Evolutionary conservation across 2,329 filamentous ascomycete genomes (phyloP).

Genomic region (Arachnopeziza araneosa): DNA sequence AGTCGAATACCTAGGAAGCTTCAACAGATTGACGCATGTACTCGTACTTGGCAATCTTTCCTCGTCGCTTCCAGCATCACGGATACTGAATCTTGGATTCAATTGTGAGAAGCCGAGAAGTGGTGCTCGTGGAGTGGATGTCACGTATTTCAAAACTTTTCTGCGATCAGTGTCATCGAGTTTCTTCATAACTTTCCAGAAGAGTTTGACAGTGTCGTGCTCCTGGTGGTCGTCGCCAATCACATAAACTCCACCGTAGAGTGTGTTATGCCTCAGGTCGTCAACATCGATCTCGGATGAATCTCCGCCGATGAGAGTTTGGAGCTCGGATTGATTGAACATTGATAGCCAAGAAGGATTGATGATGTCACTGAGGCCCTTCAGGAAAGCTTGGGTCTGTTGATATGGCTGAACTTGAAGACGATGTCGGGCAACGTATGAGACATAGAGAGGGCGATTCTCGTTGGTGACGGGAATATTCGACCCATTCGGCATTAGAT

Average conservation of each 20-base stretch:
- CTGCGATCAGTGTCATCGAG: slow-evolving; percentile 73
- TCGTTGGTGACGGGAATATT: slow-evolving; percentile 80
- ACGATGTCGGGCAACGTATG: slow-evolving; percentile 81
- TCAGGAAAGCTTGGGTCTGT: slow-evolving; percentile 86
- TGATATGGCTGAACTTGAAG: slow-evolving; percentile 71
- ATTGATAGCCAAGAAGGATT: slow-evolving; percentile 91
- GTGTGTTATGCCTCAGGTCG: slow-evolving; percentile 77
- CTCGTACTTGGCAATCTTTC: slow-evolving; percentile 83
- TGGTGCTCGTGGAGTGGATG: slow-evolving; percentile 84
- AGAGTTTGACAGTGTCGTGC: slow-evolving; percentile 77
- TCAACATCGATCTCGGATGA: slow-evolving; percentile 79
- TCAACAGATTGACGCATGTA: slow-evolving; percentile 92
- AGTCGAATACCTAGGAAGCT: slow-evolving; percentile 75
- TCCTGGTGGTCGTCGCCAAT: slow-evolving; percentile 86
- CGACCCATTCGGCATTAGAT: slow-evolving; percentile 72
- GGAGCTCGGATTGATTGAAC: slow-evolving; percentile 96
- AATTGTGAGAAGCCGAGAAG: slow-evolving; percentile 83
- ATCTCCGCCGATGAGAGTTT: slow-evolving; percentile 87
- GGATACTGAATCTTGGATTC: slow-evolving; percentile 80
- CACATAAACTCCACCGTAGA: slow-evolving; percentile 81
- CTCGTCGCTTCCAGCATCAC: slow-evolving; percentile 74
- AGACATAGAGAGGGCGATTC: slow-evolving; percentile 91
- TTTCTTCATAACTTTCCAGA: slow-evolving; percentile 82
- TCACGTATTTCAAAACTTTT: slow-evolving; percentile 92
- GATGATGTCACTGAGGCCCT: slow-evolving; percentile 81